These are phyloP conservation scores for Ustilago bromivora DNA, from an alignment of 1,284 basidiomycete genomes.

Conservation along the genomic window DNA sequence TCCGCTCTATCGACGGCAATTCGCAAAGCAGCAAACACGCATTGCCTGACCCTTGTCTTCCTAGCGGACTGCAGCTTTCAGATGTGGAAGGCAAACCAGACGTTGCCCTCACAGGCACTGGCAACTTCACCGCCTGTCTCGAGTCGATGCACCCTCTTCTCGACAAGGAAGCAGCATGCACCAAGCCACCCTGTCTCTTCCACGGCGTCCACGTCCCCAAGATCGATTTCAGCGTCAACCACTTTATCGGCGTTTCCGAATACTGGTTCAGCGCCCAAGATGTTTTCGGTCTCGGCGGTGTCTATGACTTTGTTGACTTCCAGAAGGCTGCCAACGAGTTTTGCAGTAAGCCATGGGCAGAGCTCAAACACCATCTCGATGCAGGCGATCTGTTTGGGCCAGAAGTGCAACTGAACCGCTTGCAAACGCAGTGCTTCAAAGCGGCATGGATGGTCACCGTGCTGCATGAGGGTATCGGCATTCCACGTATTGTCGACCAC, in stretches of 20 bases:
- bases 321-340: conserved; percentile 90
- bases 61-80: conserved; percentile 76
- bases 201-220: conserved; percentile 88
- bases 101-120: conserved; percentile 76
- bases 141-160: conserved; percentile 80
- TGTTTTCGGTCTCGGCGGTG: conserved; percentile 90
- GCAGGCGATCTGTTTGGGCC: conserved; percentile 74
- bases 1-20: conserved; percentile 71
- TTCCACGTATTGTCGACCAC: conserved; percentile 87
- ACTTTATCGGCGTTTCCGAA: conserved; percentile 97
- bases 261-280: conserved; percentile 99
- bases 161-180: conserved; percentile 86
- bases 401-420: conserved; percentile 80
- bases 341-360: conserved; percentile 83
- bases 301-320: conserved; percentile 95
- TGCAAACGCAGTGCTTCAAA: conserved; percentile 99
- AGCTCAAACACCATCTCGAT: conserved; percentile 76
- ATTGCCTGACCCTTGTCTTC: conserved; percentile 86
- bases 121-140: conserved; percentile 89
- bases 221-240: conserved; percentile 84
- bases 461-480: conserved; percentile 92
- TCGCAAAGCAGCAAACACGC: conserved; percentile 7
- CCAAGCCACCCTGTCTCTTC: conserved; percentile 90
- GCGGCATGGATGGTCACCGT: conserved; percentile 98
- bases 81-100: conserved; percentile 70